phyloP scores from a whole-genome alignment of 768 basidiomycete species.

The Rhodotorula toruloides region DNA sequence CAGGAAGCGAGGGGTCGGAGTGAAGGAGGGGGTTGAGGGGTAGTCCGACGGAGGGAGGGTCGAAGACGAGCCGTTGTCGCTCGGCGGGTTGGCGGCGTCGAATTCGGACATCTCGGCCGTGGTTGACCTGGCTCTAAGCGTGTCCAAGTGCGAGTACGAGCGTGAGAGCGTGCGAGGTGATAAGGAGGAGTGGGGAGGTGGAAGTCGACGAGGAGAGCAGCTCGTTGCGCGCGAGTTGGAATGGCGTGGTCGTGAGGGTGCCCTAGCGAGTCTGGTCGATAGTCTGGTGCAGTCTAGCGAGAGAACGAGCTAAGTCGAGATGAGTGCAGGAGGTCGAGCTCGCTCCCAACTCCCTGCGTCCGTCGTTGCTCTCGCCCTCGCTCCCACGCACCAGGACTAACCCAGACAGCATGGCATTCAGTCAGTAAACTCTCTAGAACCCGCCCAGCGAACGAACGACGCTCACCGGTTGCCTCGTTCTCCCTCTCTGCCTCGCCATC shows the following conservation, averaged over 20 bases:
- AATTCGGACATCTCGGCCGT: too few relatives aligned
- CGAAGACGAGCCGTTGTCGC: neutral
- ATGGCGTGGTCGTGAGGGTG: too few relatives aligned
- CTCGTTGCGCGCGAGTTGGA: too few relatives aligned
- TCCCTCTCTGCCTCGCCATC: neutral
- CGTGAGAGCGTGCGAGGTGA: too few relatives aligned
- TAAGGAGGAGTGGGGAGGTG: too few relatives aligned
- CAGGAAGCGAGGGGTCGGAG: conserved; percentile 13
- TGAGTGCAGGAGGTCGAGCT: neutral
- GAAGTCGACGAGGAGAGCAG: too few relatives aligned
- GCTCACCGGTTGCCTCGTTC: neutral
- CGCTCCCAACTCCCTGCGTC: too few relatives aligned
- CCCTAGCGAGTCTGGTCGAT: too few relatives aligned
- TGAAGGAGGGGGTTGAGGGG: neutral
- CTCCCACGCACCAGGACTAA: neutral
- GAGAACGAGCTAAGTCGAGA: neutral
- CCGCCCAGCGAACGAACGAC: neutral
- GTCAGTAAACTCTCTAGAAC: neutral
- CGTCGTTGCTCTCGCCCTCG: neutral
- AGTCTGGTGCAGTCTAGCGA: too few relatives aligned
- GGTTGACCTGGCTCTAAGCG: too few relatives aligned
- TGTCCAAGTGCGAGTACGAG: too few relatives aligned
- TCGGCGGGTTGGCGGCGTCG: neutral
- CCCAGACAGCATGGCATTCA: conserved; percentile 25
- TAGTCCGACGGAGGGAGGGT: neutral